Evolutionary conservation across 768 basidiomycete genomes (phyloP).

Genomic region (Mycena olivaceomarginata): DNA sequence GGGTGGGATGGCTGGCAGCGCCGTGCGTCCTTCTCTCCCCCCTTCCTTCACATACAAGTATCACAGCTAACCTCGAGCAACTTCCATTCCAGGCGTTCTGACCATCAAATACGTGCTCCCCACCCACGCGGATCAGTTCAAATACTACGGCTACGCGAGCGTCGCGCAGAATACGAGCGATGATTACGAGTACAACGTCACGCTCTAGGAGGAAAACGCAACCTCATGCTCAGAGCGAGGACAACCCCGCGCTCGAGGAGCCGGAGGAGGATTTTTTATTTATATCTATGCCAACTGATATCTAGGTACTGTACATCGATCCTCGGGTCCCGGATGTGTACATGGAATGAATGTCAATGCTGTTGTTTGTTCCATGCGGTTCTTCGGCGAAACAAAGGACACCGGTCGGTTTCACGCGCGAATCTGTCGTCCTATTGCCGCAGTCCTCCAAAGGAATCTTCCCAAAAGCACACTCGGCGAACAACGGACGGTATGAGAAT

Average conservation of each 20-base stretch:
- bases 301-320: too few relatives aligned
- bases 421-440: too few relatives aligned
- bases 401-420: too few relatives aligned
- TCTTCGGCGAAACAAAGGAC: too few relatives aligned
- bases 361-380: too few relatives aligned
- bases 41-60: background rate
- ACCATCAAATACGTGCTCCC: slow-evolving; percentile 93
- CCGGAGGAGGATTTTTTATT: too few relatives aligned
- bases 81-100: slow-evolving; percentile 79
- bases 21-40: slow-evolving; percentile 78
- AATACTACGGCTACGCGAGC: slow-evolving; percentile 95
- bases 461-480: too few relatives aligned
- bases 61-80: background rate
- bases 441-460: too few relatives aligned
- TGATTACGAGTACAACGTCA: slow-evolving; percentile 96
- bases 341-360: too few relatives aligned
- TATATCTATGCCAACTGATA: too few relatives aligned
- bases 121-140: slow-evolving; percentile 83
- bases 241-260: slow-evolving; percentile 84
- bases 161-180: slow-evolving; percentile 91
- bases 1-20: slow-evolving; percentile 96
- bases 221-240: slow-evolving; percentile 81
- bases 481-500: too few relatives aligned
- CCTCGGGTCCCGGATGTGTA: too few relatives aligned
- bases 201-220: slow-evolving; percentile 63